These are phyloP conservation scores for Tolypocladium endophyticum DNA, from an alignment of 2,329 filamentous ascomycete genomes.

Conservation along the genomic window DNA sequence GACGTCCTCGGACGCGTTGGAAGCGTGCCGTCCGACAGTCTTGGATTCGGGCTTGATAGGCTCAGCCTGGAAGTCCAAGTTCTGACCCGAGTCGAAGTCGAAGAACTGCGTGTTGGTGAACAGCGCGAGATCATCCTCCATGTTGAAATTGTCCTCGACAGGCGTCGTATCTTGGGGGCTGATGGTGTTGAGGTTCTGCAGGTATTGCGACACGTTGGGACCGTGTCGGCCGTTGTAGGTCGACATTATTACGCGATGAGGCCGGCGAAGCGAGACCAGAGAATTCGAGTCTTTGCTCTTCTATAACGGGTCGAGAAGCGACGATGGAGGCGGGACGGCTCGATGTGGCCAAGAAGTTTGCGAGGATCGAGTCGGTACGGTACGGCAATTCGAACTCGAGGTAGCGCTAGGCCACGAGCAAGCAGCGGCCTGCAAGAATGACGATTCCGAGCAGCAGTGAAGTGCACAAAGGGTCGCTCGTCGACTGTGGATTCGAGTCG, in stretches of 20 bases:
- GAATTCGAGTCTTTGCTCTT: background rate
- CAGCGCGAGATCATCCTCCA: conserved; percentile 63
- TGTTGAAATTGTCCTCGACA: conserved; percentile 47
- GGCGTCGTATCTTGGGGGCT: conserved; percentile 46
- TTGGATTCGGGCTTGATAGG: conserved; percentile 32
- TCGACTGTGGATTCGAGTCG: background rate
- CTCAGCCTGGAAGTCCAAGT: conserved; percentile 44
- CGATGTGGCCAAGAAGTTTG: background rate
- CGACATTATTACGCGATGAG: conserved; percentile 42
- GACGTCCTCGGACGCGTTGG: conserved; percentile 26
- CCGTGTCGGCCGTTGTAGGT: conserved; percentile 66
- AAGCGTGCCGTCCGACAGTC: conserved; percentile 13
- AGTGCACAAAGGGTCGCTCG: background rate
- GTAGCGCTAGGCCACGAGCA: background rate
- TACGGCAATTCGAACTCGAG: background rate
- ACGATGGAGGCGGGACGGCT: background rate
- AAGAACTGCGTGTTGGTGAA: conserved; percentile 80
- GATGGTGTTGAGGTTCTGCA: conserved; percentile 73
- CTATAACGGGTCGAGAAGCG: background rate
- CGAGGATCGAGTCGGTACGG: background rate
- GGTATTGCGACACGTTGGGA: conserved; percentile 82
- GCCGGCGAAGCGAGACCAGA: background rate
- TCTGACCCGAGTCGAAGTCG: conserved; percentile 61
- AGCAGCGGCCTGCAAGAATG: background rate
- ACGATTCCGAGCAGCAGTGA: background rate